Base-by-base conservation (phyloP, 2,329 filamentous ascomycete species). In the Scedosporium minutisporum region DNA sequence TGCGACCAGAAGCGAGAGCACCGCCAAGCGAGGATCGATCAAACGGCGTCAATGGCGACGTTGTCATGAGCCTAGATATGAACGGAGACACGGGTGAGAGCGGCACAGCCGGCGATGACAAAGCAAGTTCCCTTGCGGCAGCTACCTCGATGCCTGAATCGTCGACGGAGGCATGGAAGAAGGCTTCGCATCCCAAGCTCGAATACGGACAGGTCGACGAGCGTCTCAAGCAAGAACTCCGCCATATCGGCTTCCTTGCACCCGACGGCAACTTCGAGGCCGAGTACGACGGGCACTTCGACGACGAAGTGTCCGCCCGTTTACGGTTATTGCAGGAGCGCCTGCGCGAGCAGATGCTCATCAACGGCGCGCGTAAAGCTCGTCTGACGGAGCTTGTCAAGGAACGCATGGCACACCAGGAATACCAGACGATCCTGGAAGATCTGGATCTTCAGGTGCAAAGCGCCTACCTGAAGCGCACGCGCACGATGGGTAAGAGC, bases 401-500 rank as follows among this genome's bases (percentile, higher is more conserved):
- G 68, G 93, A 96, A 72, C 87, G 91, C 67, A 93, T 99, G 85
- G 95, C 95, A 0, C 88, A 95, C 76, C 95, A 99, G 72, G 95
- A 99, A 73, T 99, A 96, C 78, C 89, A 88, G 73, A 97, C 92
- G 63, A 99, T 99, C 68, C 88, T 96, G 60, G 95, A 99, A 72
- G 95, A 99, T 73, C 86, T 99, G 23, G 95, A 99, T 78, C 87
- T 87, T 51, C 95, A 97, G 72, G 92, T 97, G 51, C 93, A 97
- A 71, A 88, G 91, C 60, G 93, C 95, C 3, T 99, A 97, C 71
- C 86, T 96, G 55, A 99, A 99, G 78, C 89, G 95, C 25, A 97
- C 93, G 29, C 87, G 95, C 57, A 96, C 91, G 0, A 88, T 97
- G 76, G 91, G 93, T 73, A 96, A 97, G 78, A 91, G 87, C 74